Conservation (phyloP, 768 basidiomycete genomes). For the Lentinula guzmanii region DNA sequence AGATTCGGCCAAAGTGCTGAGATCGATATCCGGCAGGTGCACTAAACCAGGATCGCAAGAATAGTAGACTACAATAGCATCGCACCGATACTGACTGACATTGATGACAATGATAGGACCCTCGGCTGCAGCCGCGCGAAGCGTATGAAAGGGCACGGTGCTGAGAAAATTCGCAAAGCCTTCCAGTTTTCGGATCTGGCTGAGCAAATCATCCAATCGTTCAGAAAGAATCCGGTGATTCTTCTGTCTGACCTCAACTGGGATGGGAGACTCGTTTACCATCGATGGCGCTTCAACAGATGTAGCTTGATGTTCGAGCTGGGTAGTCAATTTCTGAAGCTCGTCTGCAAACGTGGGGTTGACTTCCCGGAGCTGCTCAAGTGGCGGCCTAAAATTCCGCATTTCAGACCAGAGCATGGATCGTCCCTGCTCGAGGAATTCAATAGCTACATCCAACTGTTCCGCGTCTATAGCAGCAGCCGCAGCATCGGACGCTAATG, state of each 20-base stretch:
- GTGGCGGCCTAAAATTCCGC: slow-evolving; percentile 5
- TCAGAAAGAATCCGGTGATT: not conserved
- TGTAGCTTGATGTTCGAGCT: no score
- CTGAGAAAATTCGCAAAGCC: slow-evolving; percentile 17
- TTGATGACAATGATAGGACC: not conserved
- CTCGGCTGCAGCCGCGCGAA: slow-evolving; percentile 12
- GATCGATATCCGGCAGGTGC: no score
- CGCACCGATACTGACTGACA: slow-evolving; percentile 8
- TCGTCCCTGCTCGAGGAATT: slow-evolving; percentile 19
- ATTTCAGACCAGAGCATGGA: slow-evolving; percentile 16
- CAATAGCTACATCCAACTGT: slow-evolving; percentile 15
- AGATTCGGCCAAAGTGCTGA: slow-evolving; percentile 2
- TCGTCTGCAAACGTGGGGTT: not conserved
- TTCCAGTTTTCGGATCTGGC: slow-evolving; percentile 15
- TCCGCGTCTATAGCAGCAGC: slow-evolving; percentile 16
- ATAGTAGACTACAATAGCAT: slow-evolving; percentile 11
- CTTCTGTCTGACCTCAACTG: no score
- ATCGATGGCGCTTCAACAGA: no score
- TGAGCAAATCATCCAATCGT: slow-evolving; percentile 15
- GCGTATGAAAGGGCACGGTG: slow-evolving; percentile 14
- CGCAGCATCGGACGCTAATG: slow-evolving; percentile 14
- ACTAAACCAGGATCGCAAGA: not conserved
- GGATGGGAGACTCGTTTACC: no score
- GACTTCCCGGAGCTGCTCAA: slow-evolving; percentile 1
- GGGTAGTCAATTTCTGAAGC: not conserved